Base-by-base conservation (phyloP, 164 flowering plant genomes). In the Vitis rupestris region DNA sequence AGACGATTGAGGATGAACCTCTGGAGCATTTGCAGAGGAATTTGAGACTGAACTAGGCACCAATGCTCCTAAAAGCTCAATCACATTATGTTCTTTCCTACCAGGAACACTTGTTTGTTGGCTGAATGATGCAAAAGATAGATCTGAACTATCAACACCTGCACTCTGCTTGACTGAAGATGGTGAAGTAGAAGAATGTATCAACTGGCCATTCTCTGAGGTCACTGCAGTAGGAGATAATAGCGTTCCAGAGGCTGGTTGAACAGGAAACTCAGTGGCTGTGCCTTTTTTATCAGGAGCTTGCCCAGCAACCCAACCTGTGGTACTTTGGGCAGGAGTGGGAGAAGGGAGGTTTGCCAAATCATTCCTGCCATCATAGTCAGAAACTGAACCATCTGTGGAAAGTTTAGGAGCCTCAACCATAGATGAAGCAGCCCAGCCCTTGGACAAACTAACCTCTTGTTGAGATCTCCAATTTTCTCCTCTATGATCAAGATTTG, bases 271-370 rank as follows among this genome's bases (percentile, higher is more conserved):
- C 1, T 49, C 50, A 59, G 48, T 64, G 14, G 77, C 69, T 10
- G 80, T 68, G 64, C 77, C 70, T 68, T 65, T 78, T 65, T 64
- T 78, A 62, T 82, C 84, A 54, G 72, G 68, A n/a, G 67, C 68
- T 60, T 74, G 80, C 17, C 58, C 80, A 67, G 60, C 81, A 10
- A 69, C 44, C 50, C 52, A 65, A 62, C 73, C 72, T 12, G 64
- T 47, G 16, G 74, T 72, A 49, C 50, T 73, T 58, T 73, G 82
- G 23, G 63, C 64, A 51, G 90, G 93, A 67, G 97, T 89, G 9
- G 89, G 93, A 37, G 92, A 86, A 12, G 89, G 97, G 17, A 85
- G 86, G 54, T 80, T 89, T 13, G 79, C 58, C 2, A 44, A 72
- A 49, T 75, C 78, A 62, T 52, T 76, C 11, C 76, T 66, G 55